Evolutionary conservation across 768 basidiomycete genomes (phyloP), one percentile per base, ranked within the genome.

Genomic region (Goffeauzyma gilvescens): DNA sequence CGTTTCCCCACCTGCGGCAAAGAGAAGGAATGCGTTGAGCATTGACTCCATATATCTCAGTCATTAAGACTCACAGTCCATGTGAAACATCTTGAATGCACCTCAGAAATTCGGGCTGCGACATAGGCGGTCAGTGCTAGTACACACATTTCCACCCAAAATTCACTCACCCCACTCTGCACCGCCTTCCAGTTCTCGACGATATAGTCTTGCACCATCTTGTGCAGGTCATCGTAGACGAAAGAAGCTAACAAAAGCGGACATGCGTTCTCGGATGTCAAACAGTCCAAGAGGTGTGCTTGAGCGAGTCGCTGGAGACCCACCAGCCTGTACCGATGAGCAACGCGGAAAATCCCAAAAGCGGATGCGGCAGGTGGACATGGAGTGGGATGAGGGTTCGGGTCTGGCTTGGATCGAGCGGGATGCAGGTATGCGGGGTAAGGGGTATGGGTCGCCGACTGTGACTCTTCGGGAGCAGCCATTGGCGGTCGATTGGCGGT

Each of bases 171-270:
- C 7, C 37, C 35, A 20, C 9, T 12, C 26, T 39, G 46, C 3
- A 80, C 77, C 44, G 75, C 74, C 32, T 75, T 74, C 78, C 79
- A 81, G 51, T 74, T 72, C n/a, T 77, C 73, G 1, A 81, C 76
- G 18, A 81, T 74, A 46, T 75, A 82, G 55, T 81, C 78, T 72
- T 78, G 49, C 1, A 48, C 37, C 26, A 51, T 22, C 14, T 43
- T 37, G 41, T 46, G 52, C 14, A 52, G 39, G 13, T 30, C 42
- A 35, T 49, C 36, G 41, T 26, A 45, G 23, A 30, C 24, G 28
- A 46, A 42, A n/a, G 43, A 50, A 23, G 55, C 44, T 3, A 45
- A 71, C 34, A 82, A 65, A 25, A 80, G 62, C 0, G 75, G 72
- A 60, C 81, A 80, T 51, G 76, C 73, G 4, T 72, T 70, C 49